phyloP scores from a whole-genome alignment of 768 basidiomycete genomes.

The Hortiboletus flavorubellus region DNA sequence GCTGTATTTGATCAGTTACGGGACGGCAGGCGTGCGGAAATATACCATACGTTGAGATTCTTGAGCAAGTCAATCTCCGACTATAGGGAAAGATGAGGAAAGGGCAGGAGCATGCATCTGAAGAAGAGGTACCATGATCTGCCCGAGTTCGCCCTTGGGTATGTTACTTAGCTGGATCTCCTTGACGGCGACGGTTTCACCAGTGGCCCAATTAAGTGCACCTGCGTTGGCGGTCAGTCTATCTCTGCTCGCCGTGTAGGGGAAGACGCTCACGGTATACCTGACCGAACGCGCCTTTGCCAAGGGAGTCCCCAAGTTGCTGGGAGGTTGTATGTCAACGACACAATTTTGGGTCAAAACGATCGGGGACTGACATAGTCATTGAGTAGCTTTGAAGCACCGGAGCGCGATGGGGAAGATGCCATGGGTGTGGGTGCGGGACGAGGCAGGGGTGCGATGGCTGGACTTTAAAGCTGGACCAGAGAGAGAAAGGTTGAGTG shows the following conservation, averaged over 20 bases:
- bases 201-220: conserved; percentile 92
- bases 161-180: conserved; percentile 95
- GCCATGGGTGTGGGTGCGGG: conserved; percentile 18
- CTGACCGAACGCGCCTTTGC: conserved; percentile 95
- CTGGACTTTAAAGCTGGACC: conserved; percentile 5
- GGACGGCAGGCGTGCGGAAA: neutral
- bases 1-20: conserved; percentile 45
- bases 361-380: conserved; percentile 50
- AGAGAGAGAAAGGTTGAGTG: conserved; percentile 8
- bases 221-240: conserved; percentile 66
- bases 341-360: neutral
- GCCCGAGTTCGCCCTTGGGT: conserved; percentile 87
- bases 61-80: conserved; percentile 97
- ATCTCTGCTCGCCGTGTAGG: conserved; percentile 47
- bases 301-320: conserved; percentile 97
- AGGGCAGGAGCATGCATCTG: neutral
- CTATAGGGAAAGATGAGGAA: conserved; percentile 38
- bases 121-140: conserved; percentile 78
- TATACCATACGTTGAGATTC: conserved; percentile 77
- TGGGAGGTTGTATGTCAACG: conserved; percentile 29
- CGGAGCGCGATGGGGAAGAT: conserved; percentile 24
- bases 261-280: conserved; percentile 75
- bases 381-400: conserved; percentile 54
- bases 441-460: neutral
- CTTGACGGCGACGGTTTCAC: conserved; percentile 98